A percentile compares a stretch with the other conserved stretches of the same genome.
phyloP scores from a whole-genome alignment of 352 stramenopile species.

The Pythium dissotocum region DNA sequence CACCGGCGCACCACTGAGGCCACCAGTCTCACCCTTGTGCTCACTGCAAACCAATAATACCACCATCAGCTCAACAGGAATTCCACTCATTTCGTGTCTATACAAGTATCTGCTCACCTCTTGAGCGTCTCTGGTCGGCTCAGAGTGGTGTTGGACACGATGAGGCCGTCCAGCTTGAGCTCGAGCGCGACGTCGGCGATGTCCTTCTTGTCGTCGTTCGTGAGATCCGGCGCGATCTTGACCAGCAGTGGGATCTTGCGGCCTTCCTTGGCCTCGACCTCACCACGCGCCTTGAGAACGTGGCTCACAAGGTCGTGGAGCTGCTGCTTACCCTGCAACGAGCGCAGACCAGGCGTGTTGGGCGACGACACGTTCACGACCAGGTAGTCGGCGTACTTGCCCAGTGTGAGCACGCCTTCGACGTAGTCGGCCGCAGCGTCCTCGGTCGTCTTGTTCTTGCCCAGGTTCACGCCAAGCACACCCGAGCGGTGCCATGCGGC shows the following conservation, averaged over 20 bases:
- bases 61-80: neutral
- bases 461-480: conserved; percentile 96
- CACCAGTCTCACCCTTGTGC: conserved; percentile 88
- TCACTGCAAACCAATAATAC: conserved; percentile 24
- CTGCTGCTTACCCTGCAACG: conserved; percentile 78
- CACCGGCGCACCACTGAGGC: conserved; percentile 95
- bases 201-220: conserved; percentile 92
- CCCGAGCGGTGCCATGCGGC: conserved; percentile 53
- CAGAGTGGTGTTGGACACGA: conserved; percentile 98
- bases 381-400: conserved; percentile 96
- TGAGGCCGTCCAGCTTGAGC: conserved; percentile 92
- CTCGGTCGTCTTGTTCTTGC: conserved; percentile 96
- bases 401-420: conserved; percentile 88
- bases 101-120: conserved; percentile 31
- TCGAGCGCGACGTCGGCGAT: conserved; percentile 91
- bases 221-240: conserved; percentile 98
- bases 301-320: conserved; percentile 76
- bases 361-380: conserved; percentile 98
- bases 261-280: conserved; percentile 53
- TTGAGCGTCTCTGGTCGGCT: conserved; percentile 82
- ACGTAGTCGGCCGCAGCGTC: conserved; percentile 90
- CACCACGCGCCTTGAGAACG: conserved; percentile 69
- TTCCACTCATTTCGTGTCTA: neutral
- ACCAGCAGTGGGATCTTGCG: conserved; percentile 92
- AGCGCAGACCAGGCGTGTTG: conserved; percentile 92